Evolutionary conservation across 1,284 basidiomycete species (phyloP), one percentile per base, ranked within the genome.

Genomic region (Pseudomicrostroma phylloplanum): DNA sequence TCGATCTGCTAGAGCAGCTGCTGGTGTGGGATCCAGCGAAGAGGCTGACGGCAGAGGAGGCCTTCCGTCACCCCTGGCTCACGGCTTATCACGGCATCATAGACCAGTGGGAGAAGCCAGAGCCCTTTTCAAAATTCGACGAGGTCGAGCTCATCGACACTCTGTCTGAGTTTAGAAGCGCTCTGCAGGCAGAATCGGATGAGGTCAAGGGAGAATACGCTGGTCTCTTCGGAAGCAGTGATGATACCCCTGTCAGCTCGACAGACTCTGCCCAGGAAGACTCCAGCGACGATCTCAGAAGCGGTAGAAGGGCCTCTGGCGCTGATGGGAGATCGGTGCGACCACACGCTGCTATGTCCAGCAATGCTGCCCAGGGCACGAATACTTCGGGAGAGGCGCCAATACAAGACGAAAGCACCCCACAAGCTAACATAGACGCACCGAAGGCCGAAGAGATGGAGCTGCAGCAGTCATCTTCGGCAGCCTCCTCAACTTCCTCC

Each of bases 21-120:
- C 67, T 79, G 26, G 68, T 65, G 39, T 78, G 74, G 74, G 74
- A 79, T 56, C 77, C 77, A 1, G 65, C 67, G 36, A 66, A 78
- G 62, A 65, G 77, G 6, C 63, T 79, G 48, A 71, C 73, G 3
- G 77, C 77, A 8, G 68, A 66, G 6, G 66, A 78, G 15, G 77
- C 77, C 1, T 65, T 79, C 1, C 60, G 60, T 30, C 77, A 79
- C 49, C 77, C 77, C 8, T 79, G 74, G 74, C 66, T 79, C 51
- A 67, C 67, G 42, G 70, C 73, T 7, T 79, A 79, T 56, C 70
- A 77, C 61, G 68, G 68, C 39, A 69, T 70, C 9, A 72, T 70
- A 54, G 69, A 73, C 19, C 60, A 65, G 17, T 74, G 70, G 73
- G 58, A 66, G 39, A 56, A 66, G 15, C 72, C 76, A 1, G 62